Evolutionary conservation across 2,329 filamentous ascomycete species (phyloP).

Genomic region (Trichoderma asperellum): DNA sequence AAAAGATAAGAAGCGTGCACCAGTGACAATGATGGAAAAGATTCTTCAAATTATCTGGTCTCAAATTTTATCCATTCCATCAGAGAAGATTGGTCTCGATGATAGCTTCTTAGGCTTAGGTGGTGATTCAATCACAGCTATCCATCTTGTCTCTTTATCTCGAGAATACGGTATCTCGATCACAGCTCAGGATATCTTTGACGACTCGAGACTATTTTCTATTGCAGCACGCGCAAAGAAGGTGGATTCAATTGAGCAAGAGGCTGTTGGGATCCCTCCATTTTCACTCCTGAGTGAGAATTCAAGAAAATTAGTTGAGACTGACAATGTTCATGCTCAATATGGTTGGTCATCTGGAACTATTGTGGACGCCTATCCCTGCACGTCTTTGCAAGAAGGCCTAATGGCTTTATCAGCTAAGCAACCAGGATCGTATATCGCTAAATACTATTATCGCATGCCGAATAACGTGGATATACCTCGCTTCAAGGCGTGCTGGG

Average conservation of each 20-base stretch:
- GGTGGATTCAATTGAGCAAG: background rate
- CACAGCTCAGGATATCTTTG: constrained; percentile 28
- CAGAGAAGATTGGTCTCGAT: constrained; percentile 28
- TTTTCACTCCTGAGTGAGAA: constrained; percentile 16
- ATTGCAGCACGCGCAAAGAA: constrained; percentile 16
- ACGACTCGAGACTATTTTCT: constrained; percentile 19
- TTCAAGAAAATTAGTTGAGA: background rate
- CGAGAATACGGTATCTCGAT: constrained; percentile 25
- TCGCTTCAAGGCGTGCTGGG: constrained; percentile 39
- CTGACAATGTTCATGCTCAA: background rate
- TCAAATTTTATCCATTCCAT: constrained; percentile 22
- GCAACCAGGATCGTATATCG: constrained; percentile 43
- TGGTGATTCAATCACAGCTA: constrained; percentile 43
- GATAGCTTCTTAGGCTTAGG: constrained; percentile 35
- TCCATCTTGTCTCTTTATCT: constrained; percentile 19
- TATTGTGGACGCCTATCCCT: constrained; percentile 45
- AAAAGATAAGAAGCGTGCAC: constrained; percentile 10
- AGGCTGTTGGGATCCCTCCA: background rate
- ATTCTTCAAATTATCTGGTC: constrained; percentile 31
- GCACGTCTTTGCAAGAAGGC: constrained; percentile 46
- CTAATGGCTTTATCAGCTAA: constrained; percentile 43
- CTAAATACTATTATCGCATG: constrained; percentile 36
- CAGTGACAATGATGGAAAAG: constrained; percentile 13
- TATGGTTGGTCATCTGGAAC: background rate
- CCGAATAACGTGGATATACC: constrained; percentile 31